These are phyloP conservation scores for Coemansia sp. DNA, from an alignment of 371 early-diverging fungal species.

Conservation along the genomic window DNA sequence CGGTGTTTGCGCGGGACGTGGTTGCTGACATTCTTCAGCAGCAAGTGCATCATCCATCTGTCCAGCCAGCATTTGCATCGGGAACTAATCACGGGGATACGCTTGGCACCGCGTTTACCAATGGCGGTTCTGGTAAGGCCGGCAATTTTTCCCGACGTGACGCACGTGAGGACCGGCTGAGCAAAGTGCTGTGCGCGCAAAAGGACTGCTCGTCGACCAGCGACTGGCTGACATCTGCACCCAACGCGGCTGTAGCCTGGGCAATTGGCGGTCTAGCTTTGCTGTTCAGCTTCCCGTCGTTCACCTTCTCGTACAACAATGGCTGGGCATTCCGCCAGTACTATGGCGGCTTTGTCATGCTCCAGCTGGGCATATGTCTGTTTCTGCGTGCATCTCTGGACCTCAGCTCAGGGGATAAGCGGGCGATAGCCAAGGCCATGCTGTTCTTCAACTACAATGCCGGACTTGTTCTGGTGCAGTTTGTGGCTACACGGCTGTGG, in stretches of 20 bases:
- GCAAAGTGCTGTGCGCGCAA: background rate
- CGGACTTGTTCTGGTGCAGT: background rate
- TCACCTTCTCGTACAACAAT: background rate
- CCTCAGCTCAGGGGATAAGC: constrained; percentile 1
- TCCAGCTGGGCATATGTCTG: constrained; percentile 12
- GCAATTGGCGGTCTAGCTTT: constrained; percentile 1
- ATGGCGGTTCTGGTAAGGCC: background rate
- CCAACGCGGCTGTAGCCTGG: constrained; percentile 14
- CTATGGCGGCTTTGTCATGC: background rate
- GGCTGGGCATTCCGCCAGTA: background rate
- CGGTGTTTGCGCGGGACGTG: too few species aligned
- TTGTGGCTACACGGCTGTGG: background rate
- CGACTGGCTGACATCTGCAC: constrained; percentile 18
- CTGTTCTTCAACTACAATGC: constrained; percentile 21
- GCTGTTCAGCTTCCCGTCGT: background rate
- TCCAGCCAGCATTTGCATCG: background rate
- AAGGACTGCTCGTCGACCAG: background rate
- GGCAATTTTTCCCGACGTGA: background rate
- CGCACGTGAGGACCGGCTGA: background rate
- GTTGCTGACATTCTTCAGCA: too few species aligned
- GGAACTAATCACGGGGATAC: background rate
- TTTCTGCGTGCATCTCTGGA: constrained; percentile 16
- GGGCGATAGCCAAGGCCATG: constrained; percentile 1
- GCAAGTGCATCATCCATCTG: too few species aligned
- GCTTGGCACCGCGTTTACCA: background rate